Evolutionary conservation across 2,329 filamentous ascomycete genomes (phyloP).

Genomic region (Epichloe scottii): DNA sequence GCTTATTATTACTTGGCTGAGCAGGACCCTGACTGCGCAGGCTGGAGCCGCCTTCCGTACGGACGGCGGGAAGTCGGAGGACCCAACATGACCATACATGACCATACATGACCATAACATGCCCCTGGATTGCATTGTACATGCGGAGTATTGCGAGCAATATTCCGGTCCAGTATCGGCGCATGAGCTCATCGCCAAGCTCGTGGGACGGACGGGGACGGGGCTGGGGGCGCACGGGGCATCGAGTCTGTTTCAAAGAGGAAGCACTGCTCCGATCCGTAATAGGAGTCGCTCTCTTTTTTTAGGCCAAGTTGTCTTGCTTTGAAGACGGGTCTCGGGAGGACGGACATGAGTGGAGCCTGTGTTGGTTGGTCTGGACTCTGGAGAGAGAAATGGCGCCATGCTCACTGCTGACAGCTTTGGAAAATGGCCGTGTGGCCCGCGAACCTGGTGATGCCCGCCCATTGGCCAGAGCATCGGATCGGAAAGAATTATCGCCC

Average conservation of each 20-base stretch:
- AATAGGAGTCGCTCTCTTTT: not conserved
- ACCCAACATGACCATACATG: too few species aligned
- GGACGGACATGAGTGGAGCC: not conserved
- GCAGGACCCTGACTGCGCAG: not conserved
- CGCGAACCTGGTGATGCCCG: not conserved
- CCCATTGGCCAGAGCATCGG: too few species aligned
- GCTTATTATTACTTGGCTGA: too few species aligned
- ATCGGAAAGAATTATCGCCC: too few species aligned
- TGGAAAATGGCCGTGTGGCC: not conserved
- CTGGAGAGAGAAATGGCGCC: conserved; percentile 1
- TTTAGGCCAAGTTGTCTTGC: conserved; percentile 1
- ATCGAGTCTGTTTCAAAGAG: not conserved
- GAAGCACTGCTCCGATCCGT: not conserved
- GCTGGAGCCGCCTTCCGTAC: not conserved
- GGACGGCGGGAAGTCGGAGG: not conserved
- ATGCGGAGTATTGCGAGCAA: too few species aligned
- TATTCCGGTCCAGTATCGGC: too few species aligned
- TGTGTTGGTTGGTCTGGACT: not conserved
- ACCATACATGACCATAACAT: not conserved
- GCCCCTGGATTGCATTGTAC: too few species aligned
- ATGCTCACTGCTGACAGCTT: not conserved
- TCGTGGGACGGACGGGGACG: too few species aligned
- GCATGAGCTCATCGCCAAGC: not conserved
- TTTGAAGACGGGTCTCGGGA: not conserved
- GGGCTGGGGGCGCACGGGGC: not conserved